A percentile compares a stretch with the other conserved stretches of the same genome.
phyloP scores from a whole-genome alignment of 331 rosid genomes.

The Cydonia oblonga region DNA sequence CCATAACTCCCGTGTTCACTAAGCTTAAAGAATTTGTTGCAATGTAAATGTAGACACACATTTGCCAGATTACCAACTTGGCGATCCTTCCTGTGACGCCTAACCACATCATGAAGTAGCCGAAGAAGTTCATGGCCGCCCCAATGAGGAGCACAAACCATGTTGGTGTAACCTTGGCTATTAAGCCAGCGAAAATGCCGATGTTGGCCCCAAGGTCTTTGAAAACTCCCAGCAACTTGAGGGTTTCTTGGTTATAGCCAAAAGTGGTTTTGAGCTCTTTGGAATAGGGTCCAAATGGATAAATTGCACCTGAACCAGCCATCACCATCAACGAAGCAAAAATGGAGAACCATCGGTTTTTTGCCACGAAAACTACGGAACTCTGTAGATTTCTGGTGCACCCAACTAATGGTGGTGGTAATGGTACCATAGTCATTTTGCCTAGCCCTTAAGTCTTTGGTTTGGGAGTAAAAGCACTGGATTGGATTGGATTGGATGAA shows the following conservation, averaged over 20 bases:
- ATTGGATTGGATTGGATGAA: no score
- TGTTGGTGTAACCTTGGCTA: background rate
- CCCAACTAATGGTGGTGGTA: background rate
- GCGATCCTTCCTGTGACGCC: background rate
- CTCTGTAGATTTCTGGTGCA: background rate
- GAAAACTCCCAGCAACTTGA: background rate
- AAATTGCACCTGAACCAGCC: slow-evolving; percentile 30
- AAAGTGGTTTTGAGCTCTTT: slow-evolving; percentile 22
- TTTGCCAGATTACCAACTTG: background rate
- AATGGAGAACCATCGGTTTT: slow-evolving; percentile 26
- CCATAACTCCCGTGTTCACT: background rate
- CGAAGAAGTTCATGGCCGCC: slow-evolving; percentile 1
- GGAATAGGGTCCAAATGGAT: slow-evolving; percentile 35
- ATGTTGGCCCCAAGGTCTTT: slow-evolving; percentile 34
- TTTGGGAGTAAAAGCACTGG: no score
- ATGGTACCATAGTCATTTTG: background rate
- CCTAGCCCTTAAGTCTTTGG: background rate
- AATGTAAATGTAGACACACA: background rate
- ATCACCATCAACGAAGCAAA: slow-evolving; percentile 36
- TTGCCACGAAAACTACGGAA: background rate
- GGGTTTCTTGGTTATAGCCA: slow-evolving; percentile 23
- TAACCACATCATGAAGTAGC: slow-evolving; percentile 15
- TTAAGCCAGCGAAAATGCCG: slow-evolving; percentile 11
- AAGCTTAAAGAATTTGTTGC: background rate
- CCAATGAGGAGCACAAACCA: slow-evolving; percentile 4